phyloP scores from a whole-genome alignment of 805 yeast genomes.

The Candida manassasensis region DNA sequence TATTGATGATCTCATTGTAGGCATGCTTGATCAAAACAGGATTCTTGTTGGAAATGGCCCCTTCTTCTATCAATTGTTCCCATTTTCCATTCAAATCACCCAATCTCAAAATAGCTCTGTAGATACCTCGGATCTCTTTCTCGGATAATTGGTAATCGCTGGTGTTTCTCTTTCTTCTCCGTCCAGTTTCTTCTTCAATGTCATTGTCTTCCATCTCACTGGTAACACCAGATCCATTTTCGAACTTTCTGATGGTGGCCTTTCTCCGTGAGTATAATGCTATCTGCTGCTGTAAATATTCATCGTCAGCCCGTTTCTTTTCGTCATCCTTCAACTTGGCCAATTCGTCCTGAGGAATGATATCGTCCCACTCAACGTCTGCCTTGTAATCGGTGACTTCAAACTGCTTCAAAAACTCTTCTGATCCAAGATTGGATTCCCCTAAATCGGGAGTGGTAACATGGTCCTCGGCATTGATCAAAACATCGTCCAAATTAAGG shows the following conservation, averaged over 20 bases:
- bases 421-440: constrained; percentile 97
- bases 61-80: constrained; percentile 86
- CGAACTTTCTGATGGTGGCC: constrained; percentile 61
- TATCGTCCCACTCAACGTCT: constrained; percentile 98
- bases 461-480: constrained; percentile 96
- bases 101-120: constrained; percentile 71
- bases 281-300: constrained; percentile 81
- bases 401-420: constrained; percentile 92
- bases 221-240: constrained; percentile 26
- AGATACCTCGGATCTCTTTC: constrained; percentile 79
- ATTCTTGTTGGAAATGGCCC: constrained; percentile 78
- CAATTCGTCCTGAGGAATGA: constrained; percentile 92
- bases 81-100: constrained; percentile 77
- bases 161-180: constrained; percentile 29
- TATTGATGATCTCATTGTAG: constrained; percentile 64
- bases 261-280: constrained; percentile 81
- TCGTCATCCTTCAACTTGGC: constrained; percentile 88
- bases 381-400: constrained; percentile 99
- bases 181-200: constrained; percentile 24
- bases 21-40: constrained; percentile 73
- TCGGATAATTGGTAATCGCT: constrained; percentile 61
- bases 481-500: constrained; percentile 90
- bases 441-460: constrained; percentile 94
- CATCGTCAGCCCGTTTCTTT: constrained; percentile 79
- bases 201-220: constrained; percentile 35